Percentiles rank a stretch among this genome's conserved stretches.
phyloP scores from a whole-genome alignment of 768 basidiomycete species.

The Sutorius australiensis region DNA sequence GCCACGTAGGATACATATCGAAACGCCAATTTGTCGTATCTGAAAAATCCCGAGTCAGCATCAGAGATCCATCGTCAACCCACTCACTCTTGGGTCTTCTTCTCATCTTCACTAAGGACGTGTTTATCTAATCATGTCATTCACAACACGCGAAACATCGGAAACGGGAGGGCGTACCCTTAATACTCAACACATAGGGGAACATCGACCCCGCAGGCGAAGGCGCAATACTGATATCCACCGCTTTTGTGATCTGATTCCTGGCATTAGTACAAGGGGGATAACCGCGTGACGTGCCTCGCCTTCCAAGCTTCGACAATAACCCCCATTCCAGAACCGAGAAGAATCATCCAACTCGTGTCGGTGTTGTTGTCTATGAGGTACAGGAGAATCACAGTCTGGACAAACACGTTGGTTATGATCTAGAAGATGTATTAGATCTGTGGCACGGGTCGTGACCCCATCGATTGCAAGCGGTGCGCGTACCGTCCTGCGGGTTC shows the following conservation, averaged over 20 bases:
- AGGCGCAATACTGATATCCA: slow-evolving; percentile 72
- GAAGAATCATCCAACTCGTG: slow-evolving; percentile 97
- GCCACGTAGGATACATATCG: slow-evolving; percentile 90
- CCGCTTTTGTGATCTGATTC: slow-evolving; percentile 77
- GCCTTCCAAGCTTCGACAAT: slow-evolving; percentile 95
- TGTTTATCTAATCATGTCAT: slow-evolving; percentile 68
- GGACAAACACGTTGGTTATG: slow-evolving; percentile 92
- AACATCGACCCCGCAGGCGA: slow-evolving; percentile 60
- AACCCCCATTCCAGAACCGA: slow-evolving; percentile 79
- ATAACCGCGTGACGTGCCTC: slow-evolving; percentile 16
- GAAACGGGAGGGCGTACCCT: slow-evolving; percentile 48
- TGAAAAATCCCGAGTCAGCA: slow-evolving; percentile 26
- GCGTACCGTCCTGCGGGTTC: slow-evolving; percentile 50
- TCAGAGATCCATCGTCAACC: neutral
- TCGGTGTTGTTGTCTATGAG: slow-evolving; percentile 94
- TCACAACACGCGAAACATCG: slow-evolving; percentile 10
- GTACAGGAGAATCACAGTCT: slow-evolving; percentile 84
- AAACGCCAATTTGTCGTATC: slow-evolving; percentile 92
- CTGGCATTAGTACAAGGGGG: slow-evolving; percentile 14
- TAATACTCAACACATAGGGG: slow-evolving; percentile 79
- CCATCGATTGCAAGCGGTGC: slow-evolving; percentile 7
- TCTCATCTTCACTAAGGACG: slow-evolving; percentile 93
- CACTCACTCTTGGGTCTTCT: slow-evolving; percentile 91
- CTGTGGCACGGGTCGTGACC: slow-evolving; percentile 11
- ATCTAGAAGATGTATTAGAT: slow-evolving; percentile 42